Conservation (phyloP, 2,329 filamentous ascomycete species). For the Penicillium sp. region DNA sequence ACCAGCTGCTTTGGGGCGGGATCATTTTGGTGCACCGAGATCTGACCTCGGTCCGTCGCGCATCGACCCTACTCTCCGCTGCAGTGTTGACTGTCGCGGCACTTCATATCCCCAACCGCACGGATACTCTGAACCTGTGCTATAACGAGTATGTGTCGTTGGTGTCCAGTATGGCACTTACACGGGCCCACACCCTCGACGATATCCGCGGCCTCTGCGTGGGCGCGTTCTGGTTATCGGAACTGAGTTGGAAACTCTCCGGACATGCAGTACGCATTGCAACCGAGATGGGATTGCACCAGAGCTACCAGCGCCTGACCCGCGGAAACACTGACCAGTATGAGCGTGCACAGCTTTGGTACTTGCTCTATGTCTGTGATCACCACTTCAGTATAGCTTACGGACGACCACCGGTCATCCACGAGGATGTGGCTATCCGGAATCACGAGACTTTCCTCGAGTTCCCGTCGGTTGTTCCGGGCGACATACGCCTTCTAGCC, state of each 20-base stretch:
- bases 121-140: slow-evolving; percentile 53
- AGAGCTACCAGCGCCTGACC: slow-evolving; percentile 52
- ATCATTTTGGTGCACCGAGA: slow-evolving; percentile 52
- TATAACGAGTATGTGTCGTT: slow-evolving; percentile 58
- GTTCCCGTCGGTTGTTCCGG: slow-evolving; percentile 51
- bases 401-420: slow-evolving; percentile 57
- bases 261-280: slow-evolving; percentile 59
- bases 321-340: slow-evolving; percentile 50
- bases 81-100: slow-evolving; percentile 59
- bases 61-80: slow-evolving; percentile 55
- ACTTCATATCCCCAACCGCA: slow-evolving; percentile 56
- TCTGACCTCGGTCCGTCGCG: slow-evolving; percentile 53
- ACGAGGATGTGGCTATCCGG: slow-evolving; percentile 57
- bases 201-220: slow-evolving; percentile 60
- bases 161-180: slow-evolving; percentile 58
- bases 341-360: slow-evolving; percentile 61
- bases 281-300: slow-evolving; percentile 57
- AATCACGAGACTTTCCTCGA: slow-evolving; percentile 59
- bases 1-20: slow-evolving; percentile 53
- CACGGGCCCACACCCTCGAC: slow-evolving; percentile 57
- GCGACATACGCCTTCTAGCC: slow-evolving; percentile 57
- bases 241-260: slow-evolving; percentile 62
- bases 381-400: slow-evolving; percentile 65
- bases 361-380: slow-evolving; percentile 63
- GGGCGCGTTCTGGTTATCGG: slow-evolving; percentile 62